Conservation (phyloP, 1,284 basidiomycete genomes). For the Earliella scabrosa region DNA sequence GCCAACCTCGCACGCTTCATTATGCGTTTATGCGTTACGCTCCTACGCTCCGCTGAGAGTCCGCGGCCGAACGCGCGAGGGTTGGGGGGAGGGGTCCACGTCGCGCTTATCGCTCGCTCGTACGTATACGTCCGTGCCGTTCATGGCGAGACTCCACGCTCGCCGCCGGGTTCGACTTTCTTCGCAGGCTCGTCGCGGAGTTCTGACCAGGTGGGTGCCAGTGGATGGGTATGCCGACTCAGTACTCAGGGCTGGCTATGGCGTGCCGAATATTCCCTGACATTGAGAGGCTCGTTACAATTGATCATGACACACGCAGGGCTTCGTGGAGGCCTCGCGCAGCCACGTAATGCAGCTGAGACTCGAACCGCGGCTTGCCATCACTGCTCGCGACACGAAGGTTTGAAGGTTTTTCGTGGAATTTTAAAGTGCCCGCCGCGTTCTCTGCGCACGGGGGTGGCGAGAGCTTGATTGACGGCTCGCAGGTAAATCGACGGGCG, state of each 20-base stretch:
- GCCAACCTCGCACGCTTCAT: too few species aligned
- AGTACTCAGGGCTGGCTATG: too few species aligned
- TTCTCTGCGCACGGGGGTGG: neutral
- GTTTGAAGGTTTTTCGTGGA: too few species aligned
- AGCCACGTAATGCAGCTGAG: constrained; percentile 14
- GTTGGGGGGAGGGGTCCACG: too few species aligned
- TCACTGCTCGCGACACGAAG: constrained; percentile 9
- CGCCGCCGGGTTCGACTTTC: neutral
- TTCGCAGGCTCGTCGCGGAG: neutral
- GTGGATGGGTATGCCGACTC: too few species aligned
- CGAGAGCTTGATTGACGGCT: constrained; percentile 2
- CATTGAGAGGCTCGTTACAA: too few species aligned
- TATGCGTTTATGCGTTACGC: neutral
- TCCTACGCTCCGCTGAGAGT: neutral
- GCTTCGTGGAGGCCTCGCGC: too few species aligned
- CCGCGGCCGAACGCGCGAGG: too few species aligned
- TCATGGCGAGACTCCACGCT: too few species aligned
- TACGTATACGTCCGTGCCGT: neutral
- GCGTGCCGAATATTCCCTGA: neutral
- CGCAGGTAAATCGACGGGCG: constrained; percentile 4
- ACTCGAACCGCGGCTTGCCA: constrained; percentile 4
- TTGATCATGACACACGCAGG: too few species aligned
- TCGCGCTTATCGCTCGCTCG: constrained; percentile 1
- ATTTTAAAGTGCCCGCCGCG: too few species aligned
- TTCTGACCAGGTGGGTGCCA: neutral